Base-by-base conservation (phyloP, 1,139 yeast genomes). In the Blastobotrys persicus region DNA sequence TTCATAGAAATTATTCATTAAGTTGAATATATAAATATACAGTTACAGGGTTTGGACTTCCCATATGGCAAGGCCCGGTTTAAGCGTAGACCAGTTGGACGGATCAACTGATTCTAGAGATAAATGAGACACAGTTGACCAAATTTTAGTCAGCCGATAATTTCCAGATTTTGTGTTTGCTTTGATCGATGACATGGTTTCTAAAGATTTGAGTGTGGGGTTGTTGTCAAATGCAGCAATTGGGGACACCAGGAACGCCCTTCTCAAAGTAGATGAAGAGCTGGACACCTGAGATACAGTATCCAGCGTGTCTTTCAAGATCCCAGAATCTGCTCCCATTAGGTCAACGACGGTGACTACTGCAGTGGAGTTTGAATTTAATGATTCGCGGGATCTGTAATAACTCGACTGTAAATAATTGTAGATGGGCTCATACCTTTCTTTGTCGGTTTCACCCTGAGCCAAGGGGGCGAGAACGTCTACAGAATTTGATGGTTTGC, bases 61-160 rank as follows among this genome's bases (percentile, higher is more conserved):
- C 66, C 79, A 80, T 7, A 81, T 66, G 1, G 78, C 81, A 31
- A 81, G 62, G 0, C 95, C 95, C 1, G 87, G 87, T 4, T 59
- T 63, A 47, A 84, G 70, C 1, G 83, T 74, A 1, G 47, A 20
- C 13, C 47, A 33, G 40, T 58, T 50, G 11, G 49, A 17, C 31
- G 55, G 49, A 44, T 86, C 88, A 48, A 87, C 70, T 64, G 47
- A 54, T 43, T 58, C 71, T 55, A 55, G 52, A n/a, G 60, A 55
- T 12, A 64, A 37, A 48, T 61, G 57, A 46, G 56, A 50, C 16
- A 58, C 46, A 2, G 54, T 49, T 16, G 59, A 57, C 63, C 64
- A 62, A 0, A 60, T 51, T 33, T 51, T 51, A 2, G 54, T 46
- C 38, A 59, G 46, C 16, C 49, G 49, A 40, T 48, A 54, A 12